Percentiles rank a stretch among this genome's conserved stretches.
Conservation (phyloP, 2,329 filamentous ascomycete genomes). For the Domatiomyces globalis region DNA sequence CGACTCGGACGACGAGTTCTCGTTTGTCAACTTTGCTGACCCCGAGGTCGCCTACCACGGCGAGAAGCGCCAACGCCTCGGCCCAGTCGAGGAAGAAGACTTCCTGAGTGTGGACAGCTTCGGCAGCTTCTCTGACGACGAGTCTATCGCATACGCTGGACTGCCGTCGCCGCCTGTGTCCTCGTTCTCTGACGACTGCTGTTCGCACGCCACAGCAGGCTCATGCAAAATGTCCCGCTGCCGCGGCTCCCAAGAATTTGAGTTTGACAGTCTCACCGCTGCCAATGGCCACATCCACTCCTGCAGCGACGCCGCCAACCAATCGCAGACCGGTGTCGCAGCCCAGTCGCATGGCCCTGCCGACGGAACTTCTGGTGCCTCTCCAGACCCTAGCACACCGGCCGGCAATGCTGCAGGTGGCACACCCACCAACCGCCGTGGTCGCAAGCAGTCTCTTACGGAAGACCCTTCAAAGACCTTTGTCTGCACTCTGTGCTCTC, state of each 20-base stretch:
- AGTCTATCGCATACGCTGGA: constrained; percentile 45
- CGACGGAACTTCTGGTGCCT: constrained; percentile 23
- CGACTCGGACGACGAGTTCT: constrained; percentile 82
- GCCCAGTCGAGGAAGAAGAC: constrained; percentile 55
- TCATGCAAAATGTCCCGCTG: constrained; percentile 26
- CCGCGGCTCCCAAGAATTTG: constrained; percentile 15
- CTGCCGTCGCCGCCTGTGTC: constrained; percentile 50
- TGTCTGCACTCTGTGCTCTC: constrained; percentile 88
- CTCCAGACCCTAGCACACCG: constrained; percentile 26
- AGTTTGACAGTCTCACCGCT: constrained; percentile 19
- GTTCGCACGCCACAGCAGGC: constrained; percentile 8
- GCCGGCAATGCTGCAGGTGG: constrained; percentile 15
- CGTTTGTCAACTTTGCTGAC: constrained; percentile 55
- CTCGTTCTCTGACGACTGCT: constrained; percentile 40
- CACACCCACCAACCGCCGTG: constrained; percentile 57
- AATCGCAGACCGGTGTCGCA: constrained; percentile 18
- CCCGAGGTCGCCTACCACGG: constrained; percentile 46
- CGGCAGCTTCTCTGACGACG: constrained; percentile 58
- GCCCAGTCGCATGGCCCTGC: constrained; percentile 32
- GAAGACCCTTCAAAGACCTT: constrained; percentile 98
- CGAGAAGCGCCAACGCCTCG: constrained; percentile 54
- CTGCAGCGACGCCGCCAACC: neutral
- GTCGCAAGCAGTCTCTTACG: constrained; percentile 94
- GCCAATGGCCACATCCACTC: constrained; percentile 21
- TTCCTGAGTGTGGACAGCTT: constrained; percentile 65